Percentiles rank a stretch among this genome's conserved stretches.
phyloP scores from a whole-genome alignment of 768 basidiomycete species.

The Asterophora parasitica region DNA sequence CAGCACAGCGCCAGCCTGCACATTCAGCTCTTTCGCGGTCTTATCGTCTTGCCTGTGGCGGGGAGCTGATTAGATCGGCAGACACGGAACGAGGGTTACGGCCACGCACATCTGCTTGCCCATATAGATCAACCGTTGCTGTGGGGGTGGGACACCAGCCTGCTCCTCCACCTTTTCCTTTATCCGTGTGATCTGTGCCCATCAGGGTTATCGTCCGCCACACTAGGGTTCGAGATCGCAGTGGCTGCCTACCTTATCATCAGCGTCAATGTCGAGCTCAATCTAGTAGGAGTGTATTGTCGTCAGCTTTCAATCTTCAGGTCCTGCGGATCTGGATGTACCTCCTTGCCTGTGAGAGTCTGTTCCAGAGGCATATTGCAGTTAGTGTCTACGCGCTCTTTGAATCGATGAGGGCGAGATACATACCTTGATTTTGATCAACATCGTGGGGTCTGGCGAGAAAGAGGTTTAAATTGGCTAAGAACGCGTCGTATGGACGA shows the following conservation, averaged over 20 bases:
- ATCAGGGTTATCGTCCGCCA: neutral
- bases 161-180: slow-evolving; percentile 99
- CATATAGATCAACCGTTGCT: slow-evolving; percentile 90
- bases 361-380: slow-evolving; percentile 28
- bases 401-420: slow-evolving; percentile 1
- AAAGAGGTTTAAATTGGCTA: neutral
- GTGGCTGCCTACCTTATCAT: slow-evolving; percentile 62
- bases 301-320: neutral
- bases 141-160: slow-evolving; percentile 93
- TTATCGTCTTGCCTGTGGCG: slow-evolving; percentile 84
- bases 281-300: slow-evolving; percentile 45
- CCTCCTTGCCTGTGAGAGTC: slow-evolving; percentile 98
- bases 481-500: slow-evolving; percentile 5
- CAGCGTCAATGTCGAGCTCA: slow-evolving; percentile 90
- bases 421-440: slow-evolving; percentile 87
- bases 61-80: slow-evolving; percentile 2
- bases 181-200: slow-evolving; percentile 75
- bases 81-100: neutral
- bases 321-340: slow-evolving; percentile 22
- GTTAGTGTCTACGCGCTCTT: slow-evolving; percentile 8
- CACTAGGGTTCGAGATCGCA: neutral
- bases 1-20: slow-evolving; percentile 80
- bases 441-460: slow-evolving; percentile 38
- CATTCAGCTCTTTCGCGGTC: slow-evolving; percentile 78
- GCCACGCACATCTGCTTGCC: slow-evolving; percentile 85